Conservation (phyloP, 345 rosid genomes). For the Adansonia digitata region DNA sequence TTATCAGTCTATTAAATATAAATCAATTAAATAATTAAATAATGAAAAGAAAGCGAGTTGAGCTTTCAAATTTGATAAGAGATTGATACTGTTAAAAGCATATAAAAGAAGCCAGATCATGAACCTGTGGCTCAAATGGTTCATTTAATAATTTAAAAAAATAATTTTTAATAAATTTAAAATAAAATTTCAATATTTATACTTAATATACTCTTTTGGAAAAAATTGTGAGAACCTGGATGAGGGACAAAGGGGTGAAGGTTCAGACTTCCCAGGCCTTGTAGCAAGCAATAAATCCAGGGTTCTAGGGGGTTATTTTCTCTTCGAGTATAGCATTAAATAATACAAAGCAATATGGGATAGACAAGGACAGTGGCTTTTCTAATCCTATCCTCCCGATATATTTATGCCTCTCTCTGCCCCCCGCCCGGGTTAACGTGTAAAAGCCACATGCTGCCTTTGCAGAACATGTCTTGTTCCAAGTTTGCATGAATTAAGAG, state of each 20-base stretch:
- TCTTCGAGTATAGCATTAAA: not conserved
- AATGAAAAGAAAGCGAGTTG: too few relatives aligned
- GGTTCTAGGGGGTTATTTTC: constrained; percentile 7
- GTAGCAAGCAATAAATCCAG: constrained; percentile 30
- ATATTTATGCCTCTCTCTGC: constrained; percentile 19
- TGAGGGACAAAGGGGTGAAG: not conserved
- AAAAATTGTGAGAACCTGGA: constrained; percentile 3
- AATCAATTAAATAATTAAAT: too few relatives aligned
- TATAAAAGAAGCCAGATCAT: constrained; percentile 20
- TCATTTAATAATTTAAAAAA: too few relatives aligned
- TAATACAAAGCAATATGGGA: constrained; percentile 20
- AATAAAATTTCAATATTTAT: too few relatives aligned
- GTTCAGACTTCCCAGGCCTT: not conserved
- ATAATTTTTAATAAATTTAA: too few relatives aligned
- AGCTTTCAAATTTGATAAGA: too few relatives aligned
- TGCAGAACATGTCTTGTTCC: constrained; percentile 39
- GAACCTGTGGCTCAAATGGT: too few relatives aligned
- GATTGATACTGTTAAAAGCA: constrained; percentile 12
- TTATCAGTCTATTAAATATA: too few relatives aligned
- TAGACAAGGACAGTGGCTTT: constrained; percentile 47
- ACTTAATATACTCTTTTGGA: too few relatives aligned
- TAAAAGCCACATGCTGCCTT: constrained; percentile 40
- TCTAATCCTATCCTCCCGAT: constrained; percentile 20
- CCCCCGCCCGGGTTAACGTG: constrained; percentile 13
- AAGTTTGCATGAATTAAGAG: constrained; percentile 24